Conservation (phyloP, 371 early-diverging fungal species). For the Mucor velutinosus region DNA sequence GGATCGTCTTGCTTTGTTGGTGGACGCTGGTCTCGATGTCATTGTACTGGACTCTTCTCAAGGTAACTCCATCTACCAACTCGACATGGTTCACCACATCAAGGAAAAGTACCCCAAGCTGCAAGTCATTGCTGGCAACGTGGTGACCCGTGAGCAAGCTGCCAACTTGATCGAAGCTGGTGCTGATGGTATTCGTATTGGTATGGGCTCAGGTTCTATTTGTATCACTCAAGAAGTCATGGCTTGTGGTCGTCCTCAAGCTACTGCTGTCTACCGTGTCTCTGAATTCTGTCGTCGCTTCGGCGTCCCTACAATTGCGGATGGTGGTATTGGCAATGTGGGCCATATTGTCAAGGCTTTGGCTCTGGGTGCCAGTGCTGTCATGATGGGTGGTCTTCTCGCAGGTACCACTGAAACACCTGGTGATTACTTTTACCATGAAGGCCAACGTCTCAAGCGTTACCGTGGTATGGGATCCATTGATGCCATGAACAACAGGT, state of each 20-base stretch:
- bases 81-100: slow-evolving; percentile 95
- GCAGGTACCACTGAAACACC: slow-evolving; percentile 97
- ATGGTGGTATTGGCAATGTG: slow-evolving; percentile 95
- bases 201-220: slow-evolving; percentile 97
- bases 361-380: slow-evolving; percentile 92
- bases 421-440: slow-evolving; percentile 97
- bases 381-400: slow-evolving; percentile 97
- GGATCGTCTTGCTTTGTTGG: slow-evolving; percentile 79
- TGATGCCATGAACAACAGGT: slow-evolving; percentile 91
- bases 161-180: slow-evolving; percentile 90
- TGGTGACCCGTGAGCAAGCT: slow-evolving; percentile 95
- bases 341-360: slow-evolving; percentile 97
- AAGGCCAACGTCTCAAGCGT: slow-evolving; percentile 95
- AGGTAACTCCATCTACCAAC: slow-evolving; percentile 92
- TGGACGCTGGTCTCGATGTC: slow-evolving; percentile 93
- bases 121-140: slow-evolving; percentile 96
- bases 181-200: slow-evolving; percentile 93
- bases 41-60: slow-evolving; percentile 94
- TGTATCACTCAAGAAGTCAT: slow-evolving; percentile 99
- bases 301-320: slow-evolving; percentile 96
- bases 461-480: slow-evolving; percentile 98
- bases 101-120: slow-evolving; percentile 76
- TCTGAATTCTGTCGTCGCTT: slow-evolving; percentile 89
- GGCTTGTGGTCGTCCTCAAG: slow-evolving; percentile 97
- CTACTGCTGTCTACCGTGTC: slow-evolving; percentile 94